phyloP scores from a whole-genome alignment of 345 rosid species.

The Eucalyptus erythrocorys region DNA sequence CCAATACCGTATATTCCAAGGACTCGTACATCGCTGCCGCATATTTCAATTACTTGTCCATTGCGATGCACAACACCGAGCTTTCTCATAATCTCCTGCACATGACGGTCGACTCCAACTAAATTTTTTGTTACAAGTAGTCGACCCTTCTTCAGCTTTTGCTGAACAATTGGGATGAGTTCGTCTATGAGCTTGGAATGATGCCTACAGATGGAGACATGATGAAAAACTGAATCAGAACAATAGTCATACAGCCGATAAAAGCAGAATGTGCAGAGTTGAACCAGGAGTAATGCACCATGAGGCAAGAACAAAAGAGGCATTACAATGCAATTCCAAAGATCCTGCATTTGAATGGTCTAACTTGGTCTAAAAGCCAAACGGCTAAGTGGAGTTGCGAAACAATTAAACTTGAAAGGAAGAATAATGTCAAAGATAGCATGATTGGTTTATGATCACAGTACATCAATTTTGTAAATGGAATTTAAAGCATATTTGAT shows the following conservation, averaged over 20 bases:
- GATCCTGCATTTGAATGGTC: neutral
- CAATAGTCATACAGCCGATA: neutral
- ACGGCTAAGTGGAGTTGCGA: neutral
- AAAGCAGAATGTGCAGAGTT: neutral
- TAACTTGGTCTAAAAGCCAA: neutral
- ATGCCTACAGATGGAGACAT: neutral
- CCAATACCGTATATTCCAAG: neutral
- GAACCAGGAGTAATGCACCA: neutral
- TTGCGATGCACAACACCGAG: neutral
- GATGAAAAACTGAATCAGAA: neutral
- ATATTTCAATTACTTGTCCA: neutral
- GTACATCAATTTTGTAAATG: neutral
- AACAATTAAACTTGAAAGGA: neutral
- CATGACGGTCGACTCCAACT: neutral
- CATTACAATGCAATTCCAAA: neutral
- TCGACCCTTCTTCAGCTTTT: neutral
- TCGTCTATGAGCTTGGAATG: neutral
- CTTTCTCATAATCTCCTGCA: neutral
- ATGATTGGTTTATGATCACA: neutral
- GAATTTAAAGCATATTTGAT: neutral
- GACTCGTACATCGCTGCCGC: neutral
- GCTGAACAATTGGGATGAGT: neutral
- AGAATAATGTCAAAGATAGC: neutral
- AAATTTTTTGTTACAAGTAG: neutral
- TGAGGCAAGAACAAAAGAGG: neutral